Evolutionary conservation across 345 rosid species (phyloP).

Genomic region (Rhodamnia argentea): DNA sequence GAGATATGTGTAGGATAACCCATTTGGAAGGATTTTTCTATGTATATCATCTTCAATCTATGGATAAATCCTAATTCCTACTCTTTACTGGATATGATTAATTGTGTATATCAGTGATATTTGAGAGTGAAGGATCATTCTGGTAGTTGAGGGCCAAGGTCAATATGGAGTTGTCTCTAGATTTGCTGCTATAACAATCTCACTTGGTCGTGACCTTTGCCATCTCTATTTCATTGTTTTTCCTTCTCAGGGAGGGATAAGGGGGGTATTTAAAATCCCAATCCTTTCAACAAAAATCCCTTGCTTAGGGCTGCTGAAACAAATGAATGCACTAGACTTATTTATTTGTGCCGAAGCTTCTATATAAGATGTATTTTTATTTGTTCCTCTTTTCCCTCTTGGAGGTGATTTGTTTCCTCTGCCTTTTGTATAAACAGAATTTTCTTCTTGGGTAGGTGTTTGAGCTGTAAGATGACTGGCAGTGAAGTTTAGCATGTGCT

Average conservation of each 20-base stretch:
- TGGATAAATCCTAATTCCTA: not conserved
- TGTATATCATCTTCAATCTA: not conserved
- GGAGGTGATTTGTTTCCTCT: not conserved
- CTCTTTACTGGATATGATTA: not conserved
- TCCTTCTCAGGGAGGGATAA: not conserved
- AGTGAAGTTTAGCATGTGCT: not conserved
- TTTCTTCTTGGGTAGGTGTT: not conserved
- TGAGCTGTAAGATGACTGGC: not conserved
- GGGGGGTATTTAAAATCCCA: not conserved
- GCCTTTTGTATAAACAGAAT: not conserved
- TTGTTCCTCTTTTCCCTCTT: not conserved
- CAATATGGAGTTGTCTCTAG: not conserved
- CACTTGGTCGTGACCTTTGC: not conserved
- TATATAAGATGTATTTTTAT: not conserved
- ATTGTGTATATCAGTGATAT: not conserved
- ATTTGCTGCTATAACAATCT: not conserved
- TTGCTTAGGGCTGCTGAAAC: not conserved
- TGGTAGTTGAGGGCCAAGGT: not conserved
- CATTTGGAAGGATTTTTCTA: not conserved
- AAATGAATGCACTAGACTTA: not conserved
- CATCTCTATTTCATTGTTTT: not conserved
- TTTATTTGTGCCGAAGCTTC: not conserved
- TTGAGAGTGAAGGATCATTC: not conserved
- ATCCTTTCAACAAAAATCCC: not conserved
- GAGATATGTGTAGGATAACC: not conserved